Percentiles rank a stretch among this genome's conserved stretches.
Conservation (phyloP, 2,329 filamentous ascomycete species). For the Neodidymelliopsis sp. region DNA sequence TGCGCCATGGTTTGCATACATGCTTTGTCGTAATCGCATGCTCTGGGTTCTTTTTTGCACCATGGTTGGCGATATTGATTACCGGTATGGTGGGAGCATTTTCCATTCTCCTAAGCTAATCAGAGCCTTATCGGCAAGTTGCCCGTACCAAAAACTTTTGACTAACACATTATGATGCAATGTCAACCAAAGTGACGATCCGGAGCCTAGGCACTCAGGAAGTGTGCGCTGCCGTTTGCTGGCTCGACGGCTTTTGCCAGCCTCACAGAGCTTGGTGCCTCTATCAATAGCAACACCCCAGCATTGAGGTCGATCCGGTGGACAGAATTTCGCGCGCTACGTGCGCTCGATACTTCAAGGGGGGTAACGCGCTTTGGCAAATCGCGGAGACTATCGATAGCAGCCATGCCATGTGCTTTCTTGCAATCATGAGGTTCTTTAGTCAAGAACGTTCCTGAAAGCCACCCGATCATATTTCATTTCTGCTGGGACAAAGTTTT, state of each 20-base stretch:
- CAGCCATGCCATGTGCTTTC: background rate
- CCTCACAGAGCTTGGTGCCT: slow-evolving; percentile 20
- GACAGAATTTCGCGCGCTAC: slow-evolving; percentile 4
- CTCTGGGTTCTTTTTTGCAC: background rate
- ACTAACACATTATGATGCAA: slow-evolving; percentile 21
- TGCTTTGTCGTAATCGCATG: slow-evolving; percentile 1
- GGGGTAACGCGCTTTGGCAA: background rate
- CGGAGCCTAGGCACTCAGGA: slow-evolving; percentile 6
- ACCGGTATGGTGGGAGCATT: slow-evolving; percentile 6
- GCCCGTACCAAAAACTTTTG: slow-evolving; percentile 3
- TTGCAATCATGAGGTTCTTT: background rate
- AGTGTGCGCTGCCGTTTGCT: slow-evolving; percentile 18
- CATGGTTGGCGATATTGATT: slow-evolving; percentile 15
- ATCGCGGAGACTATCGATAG: background rate
- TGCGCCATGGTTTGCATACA: slow-evolving; percentile 3
- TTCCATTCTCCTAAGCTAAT: slow-evolving; percentile 11
- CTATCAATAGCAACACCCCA: slow-evolving; percentile 16
- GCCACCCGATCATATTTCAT: background rate
- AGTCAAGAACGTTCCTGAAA: background rate
- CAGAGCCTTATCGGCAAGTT: slow-evolving; percentile 7
- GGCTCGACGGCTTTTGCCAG: slow-evolving; percentile 12
- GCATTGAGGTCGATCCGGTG: slow-evolving; percentile 5
- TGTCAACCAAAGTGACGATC: slow-evolving; percentile 7
- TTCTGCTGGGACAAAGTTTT: background rate
- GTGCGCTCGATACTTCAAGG: slow-evolving; percentile 5